Evolutionary conservation across 2,329 filamentous ascomycete genomes (phyloP).

Genomic region (Penicillium paneum): DNA sequence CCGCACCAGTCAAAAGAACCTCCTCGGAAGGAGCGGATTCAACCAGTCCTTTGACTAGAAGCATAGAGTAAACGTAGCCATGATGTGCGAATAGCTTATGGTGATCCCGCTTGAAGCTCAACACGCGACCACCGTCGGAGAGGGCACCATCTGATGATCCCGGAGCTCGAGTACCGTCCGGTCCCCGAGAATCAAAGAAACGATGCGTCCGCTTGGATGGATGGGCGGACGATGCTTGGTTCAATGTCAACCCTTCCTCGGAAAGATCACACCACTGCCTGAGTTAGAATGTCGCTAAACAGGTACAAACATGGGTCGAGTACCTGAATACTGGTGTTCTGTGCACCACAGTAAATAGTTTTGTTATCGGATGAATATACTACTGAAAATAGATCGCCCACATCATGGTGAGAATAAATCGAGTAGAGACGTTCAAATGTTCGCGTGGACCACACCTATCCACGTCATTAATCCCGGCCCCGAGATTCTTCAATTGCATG

Average conservation of each 20-base stretch:
- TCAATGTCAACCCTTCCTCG: conserved; percentile 59
- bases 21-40: conserved; percentile 65
- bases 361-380: conserved; percentile 76
- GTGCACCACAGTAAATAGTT: conserved; percentile 85
- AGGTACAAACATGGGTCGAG: neutral
- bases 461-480: conserved; percentile 9
- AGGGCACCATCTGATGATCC: conserved; percentile 55
- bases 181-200: conserved; percentile 89
- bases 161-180: conserved; percentile 76
- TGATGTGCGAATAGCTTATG: conserved; percentile 88
- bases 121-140: conserved; percentile 59
- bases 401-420: conserved; percentile 89
- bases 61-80: conserved; percentile 96
- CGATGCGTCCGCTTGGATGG: conserved; percentile 75
- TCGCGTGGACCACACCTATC: conserved; percentile 74
- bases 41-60: conserved; percentile 71
- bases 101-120: conserved; percentile 78
- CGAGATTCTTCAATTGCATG: neutral
- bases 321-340: conserved; percentile 86
- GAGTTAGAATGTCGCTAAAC: conserved; percentile 17
- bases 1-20: conserved; percentile 83
- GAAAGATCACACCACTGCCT: conserved; percentile 71
- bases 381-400: conserved; percentile 95
- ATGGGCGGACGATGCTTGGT: conserved; percentile 64
- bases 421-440: conserved; percentile 77